Percentiles rank a stretch among this genome's conserved stretches.
Evolutionary conservation across 106 monocot genomes (phyloP).

Genomic region (Dioscorea dumetorum): DNA sequence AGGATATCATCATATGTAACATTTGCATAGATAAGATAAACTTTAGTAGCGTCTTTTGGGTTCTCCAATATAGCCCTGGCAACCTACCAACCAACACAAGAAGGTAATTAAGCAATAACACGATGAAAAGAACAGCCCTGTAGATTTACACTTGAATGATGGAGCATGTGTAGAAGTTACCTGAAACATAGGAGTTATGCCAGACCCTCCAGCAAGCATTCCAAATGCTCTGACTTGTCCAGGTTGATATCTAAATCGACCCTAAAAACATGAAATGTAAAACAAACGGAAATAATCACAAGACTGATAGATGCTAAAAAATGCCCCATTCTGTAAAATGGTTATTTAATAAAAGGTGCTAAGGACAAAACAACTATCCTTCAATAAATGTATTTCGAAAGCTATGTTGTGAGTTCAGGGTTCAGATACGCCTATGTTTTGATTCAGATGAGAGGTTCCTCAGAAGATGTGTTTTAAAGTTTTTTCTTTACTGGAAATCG

Average conservation of each 20-base stretch:
- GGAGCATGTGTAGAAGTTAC: constrained; percentile 27
- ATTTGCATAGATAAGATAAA: constrained; percentile 96
- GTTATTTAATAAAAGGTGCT: too few relatives aligned
- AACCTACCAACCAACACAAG: constrained; percentile 37
- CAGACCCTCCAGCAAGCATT: constrained; percentile 98
- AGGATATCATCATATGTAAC: constrained; percentile 94
- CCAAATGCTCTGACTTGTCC: constrained; percentile 96
- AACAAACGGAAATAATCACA: not conserved
- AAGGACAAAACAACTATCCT: too few relatives aligned
- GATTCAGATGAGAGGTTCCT: too few relatives aligned
- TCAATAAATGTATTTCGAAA: too few relatives aligned
- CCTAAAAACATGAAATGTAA: constrained; percentile 33
- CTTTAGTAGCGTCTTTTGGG: constrained; percentile 68
- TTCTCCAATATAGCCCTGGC: constrained; percentile 93
- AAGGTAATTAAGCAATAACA: not conserved
- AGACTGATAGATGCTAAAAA: too few relatives aligned
- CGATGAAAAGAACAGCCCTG: not conserved
- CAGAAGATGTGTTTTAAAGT: too few relatives aligned
- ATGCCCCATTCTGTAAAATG: too few relatives aligned
- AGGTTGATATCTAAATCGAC: constrained; percentile 84
- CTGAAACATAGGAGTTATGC: constrained; percentile 98
- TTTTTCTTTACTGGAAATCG: too few relatives aligned
- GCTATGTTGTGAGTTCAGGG: too few relatives aligned
- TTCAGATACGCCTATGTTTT: too few relatives aligned
- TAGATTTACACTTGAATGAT: not conserved